Base-by-base conservation (phyloP, 768 basidiomycete genomes). In the Grammothele lineata region DNA sequence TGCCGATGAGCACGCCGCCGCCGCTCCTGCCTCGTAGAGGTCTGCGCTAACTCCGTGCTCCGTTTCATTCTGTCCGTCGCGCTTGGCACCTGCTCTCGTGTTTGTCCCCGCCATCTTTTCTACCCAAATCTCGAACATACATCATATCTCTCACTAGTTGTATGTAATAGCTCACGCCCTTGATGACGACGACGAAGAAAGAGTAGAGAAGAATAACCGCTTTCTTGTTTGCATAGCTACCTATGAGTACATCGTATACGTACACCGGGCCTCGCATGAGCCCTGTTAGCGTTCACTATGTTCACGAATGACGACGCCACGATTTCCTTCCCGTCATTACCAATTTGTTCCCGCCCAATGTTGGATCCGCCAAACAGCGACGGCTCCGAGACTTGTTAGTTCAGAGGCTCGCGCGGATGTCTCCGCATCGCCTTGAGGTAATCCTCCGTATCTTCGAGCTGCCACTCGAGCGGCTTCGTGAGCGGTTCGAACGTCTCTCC, bases 1-100 rank as follows among this genome's bases (percentile, higher is more conserved):
- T 60, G 87, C 87, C 23, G 84, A 85, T 54, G 61, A 70, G 50
- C 51, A 56, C 22, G 49, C 48, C 37, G 51, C 43, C 11, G n/a
- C n/a, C n/a, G 51, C 45, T n/a, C 33, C 45, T 19, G 45, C 43
- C 24, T 32, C 54, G 21, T 39, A 47, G 26, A 47, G 30, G 25
- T n/a, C 18, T 37, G 34, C 45, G 39, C 33, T 21, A 5, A 12
- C 32, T 25, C 36, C 30, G 35, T 37, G 36, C 35, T 41, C 33
- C 26, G 34, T 37, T 35, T 47, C 38, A 40, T 40, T 51, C 45
- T 46, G 40, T 26, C 40, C n/a, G n/a, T n/a, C n/a, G n/a, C n/a
- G n/a, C n/a, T n/a, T n/a, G 34, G 49, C 50, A 38, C 42, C 47
- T 37, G 45, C 45, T 47, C 45, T 47, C 41, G 37, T n/a, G n/a